phyloP scores from a whole-genome alignment of 2,329 filamentous ascomycete genomes.

The Elsinoe fawcettii region DNA sequence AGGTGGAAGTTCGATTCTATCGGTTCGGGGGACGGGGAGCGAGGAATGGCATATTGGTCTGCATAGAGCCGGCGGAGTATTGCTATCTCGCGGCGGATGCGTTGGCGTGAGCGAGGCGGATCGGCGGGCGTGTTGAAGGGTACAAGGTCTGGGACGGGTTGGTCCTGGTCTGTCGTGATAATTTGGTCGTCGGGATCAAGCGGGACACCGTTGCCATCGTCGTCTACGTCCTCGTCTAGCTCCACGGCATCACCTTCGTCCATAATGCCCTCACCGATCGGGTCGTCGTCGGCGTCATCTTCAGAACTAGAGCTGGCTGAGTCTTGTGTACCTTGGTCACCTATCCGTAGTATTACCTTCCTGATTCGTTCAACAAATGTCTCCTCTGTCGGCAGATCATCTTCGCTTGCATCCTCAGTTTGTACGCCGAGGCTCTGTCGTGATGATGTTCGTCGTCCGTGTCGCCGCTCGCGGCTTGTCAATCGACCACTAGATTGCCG shows the following conservation, averaged over 20 bases:
- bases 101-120: slow-evolving; percentile 23
- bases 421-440: neutral
- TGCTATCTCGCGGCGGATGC: slow-evolving; percentile 21
- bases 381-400: neutral
- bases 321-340: neutral
- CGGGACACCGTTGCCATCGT: neutral
- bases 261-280: neutral
- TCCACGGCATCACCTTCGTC: slow-evolving; percentile 16
- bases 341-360: neutral
- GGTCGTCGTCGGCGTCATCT: neutral
- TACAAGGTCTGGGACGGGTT: neutral
- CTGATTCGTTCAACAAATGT: slow-evolving; percentile 4
- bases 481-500: neutral
- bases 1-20: neutral
- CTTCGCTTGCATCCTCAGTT: neutral
- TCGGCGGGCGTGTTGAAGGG: slow-evolving; percentile 14
- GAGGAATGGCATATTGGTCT: neutral
- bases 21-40: neutral
- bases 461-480: neutral
- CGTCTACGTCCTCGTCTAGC: slow-evolving; percentile 15
- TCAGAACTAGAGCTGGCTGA: neutral
- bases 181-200: slow-evolving; percentile 21
- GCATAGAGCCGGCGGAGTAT: slow-evolving; percentile 9
- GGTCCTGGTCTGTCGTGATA: slow-evolving; percentile 18
- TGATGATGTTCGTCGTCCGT: neutral